Evolutionary conservation across 345 rosid species (phyloP), one percentile per base, ranked within the genome.

Genomic region (Brassica napus): DNA sequence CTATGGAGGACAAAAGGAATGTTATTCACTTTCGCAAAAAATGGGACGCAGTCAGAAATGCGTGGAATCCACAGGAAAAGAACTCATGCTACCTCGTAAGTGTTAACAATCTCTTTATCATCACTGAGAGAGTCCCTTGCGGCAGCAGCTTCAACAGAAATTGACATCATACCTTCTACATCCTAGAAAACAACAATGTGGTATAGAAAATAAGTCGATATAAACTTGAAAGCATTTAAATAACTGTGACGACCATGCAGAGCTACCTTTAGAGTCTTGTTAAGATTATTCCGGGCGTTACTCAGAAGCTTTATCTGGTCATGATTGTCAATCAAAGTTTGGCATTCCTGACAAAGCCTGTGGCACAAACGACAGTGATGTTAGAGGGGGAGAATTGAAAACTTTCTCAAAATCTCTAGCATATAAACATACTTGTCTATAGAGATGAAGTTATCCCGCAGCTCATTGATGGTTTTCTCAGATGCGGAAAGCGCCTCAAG

Each of bases 81-180:
- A 37, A 81, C 26, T 47, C 77, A 47, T 65, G 72, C 54, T 84
- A 96, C 99, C 92, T 96, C 99, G 72, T 93, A 96, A 47, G 99
- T 88, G 80, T 90, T 96, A 69, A 91, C 92, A 52, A 96, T 84
- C 83, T 96, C 98, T 81, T 86, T 91, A 88, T 96, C 99, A 82
- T 96, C 97, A 86, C 90, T 92, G 85, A 96, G 86, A 35, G 99
- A 96, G 70, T 89, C 89, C 10, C 89, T 86, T 52, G 99, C 99
- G 77, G 85, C 98, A 72, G 98, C 84, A 85, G 98, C 98, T 88
- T 93, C 99, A 74, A 87, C 97, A 35, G 98, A 96, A 72, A 96
- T 96, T 24, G 99, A 96, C 99, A 96, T 89, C 99, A 96, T 96
- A 77, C 99, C 99, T 81, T 91, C 97, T 72, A 93, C 92, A 88